Evolutionary conservation across 148 eudicot species (phyloP), one percentile per base, ranked within the genome.

Genomic region (Gaultheria prostrata): DNA sequence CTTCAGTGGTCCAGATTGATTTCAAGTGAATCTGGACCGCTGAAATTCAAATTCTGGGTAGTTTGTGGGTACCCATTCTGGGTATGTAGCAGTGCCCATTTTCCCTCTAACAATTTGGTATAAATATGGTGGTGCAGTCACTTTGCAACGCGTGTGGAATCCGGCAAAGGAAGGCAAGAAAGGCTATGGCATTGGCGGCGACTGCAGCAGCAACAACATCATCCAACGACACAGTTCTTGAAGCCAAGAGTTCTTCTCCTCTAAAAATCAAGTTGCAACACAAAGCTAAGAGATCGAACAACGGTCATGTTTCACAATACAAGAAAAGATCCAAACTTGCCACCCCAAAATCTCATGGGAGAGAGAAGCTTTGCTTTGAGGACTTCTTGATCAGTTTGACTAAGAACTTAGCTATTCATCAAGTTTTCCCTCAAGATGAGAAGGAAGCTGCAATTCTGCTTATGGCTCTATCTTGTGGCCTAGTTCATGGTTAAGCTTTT

Each of bases 101-200:
- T 14, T 26, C 15, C 8, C 26, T 3, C n/a, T 26, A 26, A 65
- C 2, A 65, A 65, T 26, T 65, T 24, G 32, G 30, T 30, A 11
- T 65, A 11, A n/a, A 63, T 24, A 9, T 71, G 26, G 79, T 85
- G 54, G 32, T 77, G 81, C 87, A 93, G 97, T 91, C 97, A n/a
- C 93, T 93, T 54, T 93, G 97, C 83, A 93, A 93, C 83, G 97
- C 97, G 6, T 93, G 97, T 67, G 97, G 97, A 39, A 93, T 93
- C 76, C 85, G 97, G 73, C 97, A 91, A 87, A 89, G 97, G 83
- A 93, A 93, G 86, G 95, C 97, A 0, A 90, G 97, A 76, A 82
- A 92, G 82, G 95, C 97, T n/a, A 70, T 92, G 95, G 97, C 92
- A 0, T 88, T 89, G 0, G 86, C 91, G 11, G 90, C 93, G 0